Percentiles rank a stretch among this genome's conserved stretches.
phyloP scores from a whole-genome alignment of 2,329 filamentous ascomycete species.

The Stachybotrys chartarum region DNA sequence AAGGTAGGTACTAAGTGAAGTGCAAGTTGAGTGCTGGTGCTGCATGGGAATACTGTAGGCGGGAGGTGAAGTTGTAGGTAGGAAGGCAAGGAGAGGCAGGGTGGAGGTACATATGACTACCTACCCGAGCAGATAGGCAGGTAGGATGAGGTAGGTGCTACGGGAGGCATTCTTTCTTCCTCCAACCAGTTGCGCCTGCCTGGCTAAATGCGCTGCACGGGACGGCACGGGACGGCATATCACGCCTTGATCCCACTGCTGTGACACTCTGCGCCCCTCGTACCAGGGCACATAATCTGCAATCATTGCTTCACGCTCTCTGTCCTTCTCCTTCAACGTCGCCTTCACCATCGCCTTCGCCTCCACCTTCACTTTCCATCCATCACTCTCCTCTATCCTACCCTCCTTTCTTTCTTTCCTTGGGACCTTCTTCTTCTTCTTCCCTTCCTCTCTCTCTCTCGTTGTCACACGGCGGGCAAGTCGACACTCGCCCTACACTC shows the following conservation, averaged over 20 bases:
- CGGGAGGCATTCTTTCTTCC: too few relatives aligned
- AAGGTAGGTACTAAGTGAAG: too few relatives aligned
- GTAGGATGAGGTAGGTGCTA: too few relatives aligned
- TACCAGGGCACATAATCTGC: not conserved
- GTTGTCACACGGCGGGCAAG: not conserved
- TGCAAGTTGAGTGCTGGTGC: too few relatives aligned
- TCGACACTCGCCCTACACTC: too few relatives aligned
- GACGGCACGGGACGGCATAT: not conserved
- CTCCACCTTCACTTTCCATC: not conserved
- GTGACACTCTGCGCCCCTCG: not conserved
- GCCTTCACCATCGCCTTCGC: not conserved
- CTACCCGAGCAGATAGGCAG: too few relatives aligned
- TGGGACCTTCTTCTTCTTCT: not conserved
- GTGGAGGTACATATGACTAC: too few relatives aligned
- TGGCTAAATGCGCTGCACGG: not conserved
- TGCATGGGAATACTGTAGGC: too few relatives aligned
- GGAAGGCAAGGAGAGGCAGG: too few relatives aligned
- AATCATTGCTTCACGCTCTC: not conserved
- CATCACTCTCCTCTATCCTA: not conserved
- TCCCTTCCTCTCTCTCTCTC: not conserved
- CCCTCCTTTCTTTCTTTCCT: not conserved
- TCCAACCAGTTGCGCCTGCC: too few relatives aligned
- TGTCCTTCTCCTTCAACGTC: not conserved
- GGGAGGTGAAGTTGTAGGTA: too few relatives aligned
- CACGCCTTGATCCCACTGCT: not conserved